Base-by-base conservation (phyloP, 192 early-diverging fungal genomes). In the Umbelopsis vinacea region DNA sequence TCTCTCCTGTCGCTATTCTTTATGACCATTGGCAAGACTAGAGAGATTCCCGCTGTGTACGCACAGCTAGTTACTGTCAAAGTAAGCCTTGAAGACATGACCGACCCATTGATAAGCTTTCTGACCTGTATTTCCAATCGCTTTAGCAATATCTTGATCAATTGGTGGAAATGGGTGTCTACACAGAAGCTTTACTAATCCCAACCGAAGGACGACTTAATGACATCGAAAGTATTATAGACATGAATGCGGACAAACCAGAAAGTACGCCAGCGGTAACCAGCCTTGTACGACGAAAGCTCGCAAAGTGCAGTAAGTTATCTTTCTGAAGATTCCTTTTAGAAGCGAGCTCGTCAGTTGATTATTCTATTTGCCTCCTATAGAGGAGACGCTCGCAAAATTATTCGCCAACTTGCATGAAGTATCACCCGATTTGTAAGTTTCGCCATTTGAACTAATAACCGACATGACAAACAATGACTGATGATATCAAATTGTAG, bases 1-100 rank as follows among this genome's bases (percentile, higher is more conserved):
- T 86, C 90, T 37, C 81, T 93, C 43, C 86, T 93, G 37, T 93
- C 92, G 29, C 75, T 93, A 55, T 93, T 91, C 72, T 93, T 90
- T 73, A 83, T 93, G 82, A 88, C 87, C 23, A 74, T 92, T 53
- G 92, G 92, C 43, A 92, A 90, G 71, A 92, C 88, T 74, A 86
- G 87, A 66, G 92, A 93, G 74, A 86, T 89, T 67, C 90, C 92
- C 8, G 92, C 92, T 14, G 88, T 88, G 1, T 92, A 93, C 76
- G 92, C 88, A 0, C 92, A 93, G 68, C 80, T 93, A 52, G 85
- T 89, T 0, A 92, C 92, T 6, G 88, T 93, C 54, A 92, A 92
- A 83, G 87, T 87, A 84, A 38, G 29, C 0, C 33, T 29, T 37
- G 26, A 33, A 19, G 5, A 26, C 33, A 35, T 38, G 4, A 37